Evolutionary conservation across 371 early-diverging fungal species (phyloP), one percentile per base, ranked within the genome.

Genomic region (Cokeromyces recurvatus): DNA sequence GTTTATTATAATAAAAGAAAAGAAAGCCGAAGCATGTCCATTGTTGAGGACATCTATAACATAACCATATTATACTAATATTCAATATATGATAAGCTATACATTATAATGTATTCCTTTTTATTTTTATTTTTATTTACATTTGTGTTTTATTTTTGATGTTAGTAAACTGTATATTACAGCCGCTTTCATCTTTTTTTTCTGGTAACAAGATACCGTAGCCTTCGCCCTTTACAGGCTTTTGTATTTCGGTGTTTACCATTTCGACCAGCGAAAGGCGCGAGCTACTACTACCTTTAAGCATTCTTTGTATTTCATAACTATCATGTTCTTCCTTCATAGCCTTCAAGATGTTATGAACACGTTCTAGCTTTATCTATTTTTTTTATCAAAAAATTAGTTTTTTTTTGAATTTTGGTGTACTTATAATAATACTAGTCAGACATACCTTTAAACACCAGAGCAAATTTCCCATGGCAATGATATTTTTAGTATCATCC

Each of bases 381-480:
- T 38, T 24, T 35, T 15, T 36, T 36, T 35, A 21, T 5, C 7
- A 17, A 38, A 21, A 25, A 20, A 34, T 35, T 15, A 21, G 6
- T 51, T 31, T 21, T 27, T 29, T 11, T 11, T 11, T 29, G 8
- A 11, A 29, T 29, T 29, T 29, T 29, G 8, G 29, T 38, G 16
- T 35, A 25, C 32, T 37, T 32, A 2, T 29, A 27, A 27, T 41
- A 15, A 27, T 41, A 15, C 42, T 17, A 27, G 8, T 41, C 15
- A 16, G 29, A 4, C 42, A 27, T 41, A 51, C 44, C 51, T 43
- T 51, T 24, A 51, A 31, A 5, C 38, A 38, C 43, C 38, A 51
- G 9, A 37, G 22, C 14, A 51, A 20, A 38, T 51, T 51, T 10
- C 51, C 51, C 38, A 51, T 29, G 20, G 51, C 43, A 36, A 51